phyloP scores from a whole-genome alignment of 2,329 filamentous ascomycete genomes.

The Xylaria sp. region DNA sequence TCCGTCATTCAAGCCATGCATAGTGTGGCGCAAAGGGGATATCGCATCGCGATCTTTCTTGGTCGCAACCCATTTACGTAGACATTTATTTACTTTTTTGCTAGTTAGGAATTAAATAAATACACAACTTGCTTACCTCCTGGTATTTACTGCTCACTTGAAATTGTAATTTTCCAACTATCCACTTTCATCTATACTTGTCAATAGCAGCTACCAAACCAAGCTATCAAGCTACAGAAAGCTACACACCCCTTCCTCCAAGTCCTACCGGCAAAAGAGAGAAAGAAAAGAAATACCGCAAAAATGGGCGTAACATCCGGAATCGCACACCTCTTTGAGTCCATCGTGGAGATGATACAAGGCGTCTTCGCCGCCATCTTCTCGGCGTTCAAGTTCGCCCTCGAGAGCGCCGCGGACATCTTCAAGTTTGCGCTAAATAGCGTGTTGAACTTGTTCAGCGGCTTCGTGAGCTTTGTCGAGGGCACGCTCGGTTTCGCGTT shows the following conservation, averaged over 20 bases:
- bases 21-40: neutral
- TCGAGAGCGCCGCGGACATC: slow-evolving; percentile 31
- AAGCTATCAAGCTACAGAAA: neutral
- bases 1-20: neutral
- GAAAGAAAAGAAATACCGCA: too few species aligned
- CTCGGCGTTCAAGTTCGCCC: slow-evolving; percentile 34
- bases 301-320: slow-evolving; percentile 41
- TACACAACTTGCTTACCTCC: neutral
- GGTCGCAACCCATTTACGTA: too few species aligned
- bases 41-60: too few species aligned
- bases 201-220: neutral
- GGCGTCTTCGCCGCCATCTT: slow-evolving; percentile 35
- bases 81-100: too few species aligned
- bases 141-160: too few species aligned
- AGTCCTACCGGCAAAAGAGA: neutral
- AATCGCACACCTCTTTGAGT: slow-evolving; percentile 38
- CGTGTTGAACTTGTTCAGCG: slow-evolving; percentile 33
- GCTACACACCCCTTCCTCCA: neutral
- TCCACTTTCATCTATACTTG: too few species aligned
- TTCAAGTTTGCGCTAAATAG: slow-evolving; percentile 35
- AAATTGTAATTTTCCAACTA: too few species aligned
- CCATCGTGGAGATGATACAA: slow-evolving; percentile 35
- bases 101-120: neutral
- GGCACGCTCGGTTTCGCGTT: slow-evolving; percentile 42
- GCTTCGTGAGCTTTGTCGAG: slow-evolving; percentile 38